Evolutionary conservation across 2,329 filamentous ascomycete genomes (phyloP).

Genomic region (Huntiella savannae): DNA sequence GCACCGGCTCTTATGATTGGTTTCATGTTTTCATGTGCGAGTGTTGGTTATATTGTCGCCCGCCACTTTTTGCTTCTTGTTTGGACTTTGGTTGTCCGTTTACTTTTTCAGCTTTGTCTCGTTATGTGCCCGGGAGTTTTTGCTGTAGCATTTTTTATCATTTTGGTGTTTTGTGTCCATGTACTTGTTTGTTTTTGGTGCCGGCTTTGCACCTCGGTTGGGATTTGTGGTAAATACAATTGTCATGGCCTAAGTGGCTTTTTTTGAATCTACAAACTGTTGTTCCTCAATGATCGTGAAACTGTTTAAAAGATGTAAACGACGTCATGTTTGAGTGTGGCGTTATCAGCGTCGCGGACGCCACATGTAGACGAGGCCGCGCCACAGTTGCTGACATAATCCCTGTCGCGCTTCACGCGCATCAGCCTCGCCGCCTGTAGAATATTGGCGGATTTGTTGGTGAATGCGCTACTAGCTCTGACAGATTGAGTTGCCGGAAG

Average conservation of each 20-base stretch:
- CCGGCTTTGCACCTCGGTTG: neutral
- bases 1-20: neutral
- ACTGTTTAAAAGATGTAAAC: too few relatives aligned
- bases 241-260: too few relatives aligned
- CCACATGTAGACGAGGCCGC: neutral
- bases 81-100: neutral
- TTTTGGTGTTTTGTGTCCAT: neutral
- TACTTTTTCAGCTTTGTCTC: neutral
- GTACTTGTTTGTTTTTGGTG: neutral
- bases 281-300: too few relatives aligned
- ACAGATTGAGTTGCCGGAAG: too few relatives aligned
- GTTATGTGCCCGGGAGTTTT: neutral
- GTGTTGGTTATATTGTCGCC: neutral
- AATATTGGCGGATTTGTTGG: too few relatives aligned
- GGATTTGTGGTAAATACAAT: too few relatives aligned
- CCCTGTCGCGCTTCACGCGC: neutral
- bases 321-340: too few relatives aligned
- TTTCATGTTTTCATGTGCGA: neutral
- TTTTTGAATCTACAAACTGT: too few relatives aligned
- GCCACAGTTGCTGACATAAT: neutral
- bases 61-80: neutral
- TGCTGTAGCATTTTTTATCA: neutral
- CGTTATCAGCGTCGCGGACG: neutral
- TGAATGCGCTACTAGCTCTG: too few relatives aligned
- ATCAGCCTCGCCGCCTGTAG: too few relatives aligned